These are phyloP conservation scores for Aspergillus melleus DNA, from an alignment of 2,329 filamentous ascomycete genomes.

Conservation along the genomic window DNA sequence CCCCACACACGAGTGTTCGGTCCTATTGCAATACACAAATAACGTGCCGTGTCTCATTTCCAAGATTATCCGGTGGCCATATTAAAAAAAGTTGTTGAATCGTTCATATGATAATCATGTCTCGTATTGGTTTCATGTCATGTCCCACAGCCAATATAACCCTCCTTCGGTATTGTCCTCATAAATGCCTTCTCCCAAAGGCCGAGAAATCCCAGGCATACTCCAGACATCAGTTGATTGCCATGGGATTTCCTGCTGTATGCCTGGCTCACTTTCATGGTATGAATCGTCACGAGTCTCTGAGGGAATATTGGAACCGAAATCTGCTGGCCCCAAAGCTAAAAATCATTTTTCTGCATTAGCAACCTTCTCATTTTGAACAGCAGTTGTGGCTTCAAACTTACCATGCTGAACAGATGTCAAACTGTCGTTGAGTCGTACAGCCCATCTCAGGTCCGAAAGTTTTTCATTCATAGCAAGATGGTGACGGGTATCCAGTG, in stretches of 20 bases:
- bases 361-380: no score
- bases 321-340: background rate
- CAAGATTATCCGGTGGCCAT: no score
- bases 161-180: conserved; percentile 22
- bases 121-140: conserved; percentile 20
- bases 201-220: background rate
- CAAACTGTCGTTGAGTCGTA: conserved; percentile 25
- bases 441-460: conserved; percentile 11
- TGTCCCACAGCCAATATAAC: conserved; percentile 34
- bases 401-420: conserved; percentile 26
- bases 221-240: conserved; percentile 9
- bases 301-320: no score
- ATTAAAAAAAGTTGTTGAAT: no score
- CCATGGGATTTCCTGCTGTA: no score
- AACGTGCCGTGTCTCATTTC: no score
- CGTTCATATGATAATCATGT: no score
- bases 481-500: conserved; percentile 9
- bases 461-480: conserved; percentile 2
- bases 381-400: background rate
- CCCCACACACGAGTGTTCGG: no score
- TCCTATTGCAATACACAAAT: no score
- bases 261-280: no score
- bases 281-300: no score
- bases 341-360: background rate
- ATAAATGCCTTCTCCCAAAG: background rate